Evolutionary conservation across 1,139 yeast species (phyloP), one percentile per base, ranked within the genome.

Genomic region (Sugiyamaella paludigena): DNA sequence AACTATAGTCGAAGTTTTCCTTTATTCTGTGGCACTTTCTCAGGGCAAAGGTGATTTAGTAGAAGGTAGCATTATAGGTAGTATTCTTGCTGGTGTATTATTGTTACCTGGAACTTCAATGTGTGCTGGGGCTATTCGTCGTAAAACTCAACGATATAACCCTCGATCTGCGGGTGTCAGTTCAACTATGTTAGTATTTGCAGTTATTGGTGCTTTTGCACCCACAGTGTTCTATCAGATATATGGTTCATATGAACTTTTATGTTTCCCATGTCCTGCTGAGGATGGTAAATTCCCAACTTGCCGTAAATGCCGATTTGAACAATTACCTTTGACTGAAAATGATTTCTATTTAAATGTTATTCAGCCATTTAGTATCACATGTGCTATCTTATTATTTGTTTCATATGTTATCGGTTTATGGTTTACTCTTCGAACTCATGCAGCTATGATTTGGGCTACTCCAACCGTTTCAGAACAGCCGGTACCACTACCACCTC

Each of bases 141-240:
- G 96, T 49, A 92, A 92, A 63, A 92, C 98, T 0, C 98, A 92
- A 66, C 71, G 97, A 50, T 92, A 92, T 65, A 92, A 92, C 63
- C 98, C 98, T 0, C 81, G 92, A 40, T 85, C 95, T 50, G 98
- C 98, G 0, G 97, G 98, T 52, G 98, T 92, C 1, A 87, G 96
- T 4, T 88, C 97, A 0, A 94, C 98, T 1, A 88, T 92, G 96
- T 74, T 92, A 47, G 74, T 92, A 47, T 92, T 84, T 72, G 95
- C 98, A 1, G 81, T 88, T 73, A 80, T 89, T 46, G 94, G 87
- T 1, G 91, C 92, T 81, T 84, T 92, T 71, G 88, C 96, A 0
- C 99, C 99, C 1, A 87, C 98, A 0, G 75, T 89, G 36, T 81
- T 94, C 59, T 87, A 88, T 65, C 94, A 88, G 64, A 84, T 92